Evolutionary conservation across 495 filamentous ascomycete genomes (phyloP).

Genomic region (Aspergillus kassunensis): DNA sequence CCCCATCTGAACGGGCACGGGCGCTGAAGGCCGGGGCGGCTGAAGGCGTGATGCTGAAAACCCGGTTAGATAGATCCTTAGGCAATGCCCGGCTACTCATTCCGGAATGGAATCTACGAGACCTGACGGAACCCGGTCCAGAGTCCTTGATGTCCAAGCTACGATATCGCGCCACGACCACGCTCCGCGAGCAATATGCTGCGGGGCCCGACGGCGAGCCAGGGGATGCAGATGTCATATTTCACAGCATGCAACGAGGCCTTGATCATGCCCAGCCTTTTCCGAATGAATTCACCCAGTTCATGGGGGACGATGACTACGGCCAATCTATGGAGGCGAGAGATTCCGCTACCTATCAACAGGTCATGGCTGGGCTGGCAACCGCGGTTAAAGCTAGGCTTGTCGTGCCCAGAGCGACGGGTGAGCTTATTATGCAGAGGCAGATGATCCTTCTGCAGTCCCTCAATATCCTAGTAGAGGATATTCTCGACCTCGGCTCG

Average conservation of each 20-base stretch:
- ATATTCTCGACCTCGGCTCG: slow-evolving; percentile 31
- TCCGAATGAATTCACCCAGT: slow-evolving; percentile 11
- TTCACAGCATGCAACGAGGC: slow-evolving; percentile 8
- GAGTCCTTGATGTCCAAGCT: slow-evolving; percentile 29
- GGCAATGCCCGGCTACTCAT: slow-evolving; percentile 25
- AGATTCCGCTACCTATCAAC: background rate
- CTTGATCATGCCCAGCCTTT: slow-evolving; percentile 8
- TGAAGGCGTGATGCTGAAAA: background rate
- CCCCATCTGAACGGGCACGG: background rate
- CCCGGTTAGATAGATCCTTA: background rate
- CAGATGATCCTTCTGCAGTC: slow-evolving; percentile 17
- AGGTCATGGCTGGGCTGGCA: slow-evolving; percentile 11
- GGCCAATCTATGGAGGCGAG: slow-evolving; percentile 8
- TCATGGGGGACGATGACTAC: slow-evolving; percentile 20
- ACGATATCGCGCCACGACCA: slow-evolving; percentile 22
- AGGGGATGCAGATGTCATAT: background rate
- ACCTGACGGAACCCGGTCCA: slow-evolving; percentile 25
- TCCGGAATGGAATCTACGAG: slow-evolving; percentile 38
- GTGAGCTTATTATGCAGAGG: slow-evolving; percentile 31
- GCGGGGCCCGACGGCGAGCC: background rate
- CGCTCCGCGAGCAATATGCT: background rate
- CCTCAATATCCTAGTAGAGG: slow-evolving; percentile 27
- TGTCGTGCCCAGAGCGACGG: slow-evolving; percentile 22
- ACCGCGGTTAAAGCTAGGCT: slow-evolving; percentile 13
- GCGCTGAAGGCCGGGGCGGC: background rate